phyloP scores from a whole-genome alignment of 1,284 basidiomycete genomes.

The Puccinia novopanici region DNA sequence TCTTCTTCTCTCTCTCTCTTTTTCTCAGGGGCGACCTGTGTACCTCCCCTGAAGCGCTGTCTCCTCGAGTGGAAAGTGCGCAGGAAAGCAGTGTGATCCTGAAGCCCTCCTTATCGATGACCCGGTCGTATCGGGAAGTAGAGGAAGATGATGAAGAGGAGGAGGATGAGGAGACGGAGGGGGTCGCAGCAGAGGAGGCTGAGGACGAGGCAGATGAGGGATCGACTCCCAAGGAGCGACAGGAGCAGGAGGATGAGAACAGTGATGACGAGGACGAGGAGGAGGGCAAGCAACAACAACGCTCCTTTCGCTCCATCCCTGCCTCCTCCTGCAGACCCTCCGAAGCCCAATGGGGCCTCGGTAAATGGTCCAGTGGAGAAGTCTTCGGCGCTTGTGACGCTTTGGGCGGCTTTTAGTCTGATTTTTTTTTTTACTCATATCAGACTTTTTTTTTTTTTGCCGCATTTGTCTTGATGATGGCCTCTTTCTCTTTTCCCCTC shows the following conservation, averaged over 20 bases:
- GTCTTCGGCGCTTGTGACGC: constrained; percentile 43
- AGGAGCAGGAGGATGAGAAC: background rate
- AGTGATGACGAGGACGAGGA: constrained; percentile 14
- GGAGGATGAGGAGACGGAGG: background rate
- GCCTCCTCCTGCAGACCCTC: background rate
- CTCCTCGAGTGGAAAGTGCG: background rate
- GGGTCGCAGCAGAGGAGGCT: background rate
- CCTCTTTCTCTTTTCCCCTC: too few species aligned
- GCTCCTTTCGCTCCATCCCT: background rate
- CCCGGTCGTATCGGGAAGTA: constrained; percentile 7
- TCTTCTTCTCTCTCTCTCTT: background rate
- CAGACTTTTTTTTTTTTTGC: background rate
- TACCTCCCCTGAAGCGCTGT: background rate
- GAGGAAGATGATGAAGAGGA: constrained; percentile 48
- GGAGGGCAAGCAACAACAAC: constrained; percentile 4
- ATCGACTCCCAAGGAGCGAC: background rate
- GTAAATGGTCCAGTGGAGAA: constrained; percentile 40
- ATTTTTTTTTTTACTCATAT: background rate
- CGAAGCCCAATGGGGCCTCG: constrained; percentile 26
- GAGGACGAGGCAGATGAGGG: constrained; percentile 5
- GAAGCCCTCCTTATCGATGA: background rate
- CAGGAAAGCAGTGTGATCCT: constrained; percentile 13
- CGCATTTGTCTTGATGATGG: too few species aligned
- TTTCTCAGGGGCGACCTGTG: background rate
- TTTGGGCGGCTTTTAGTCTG: constrained; percentile 43